Percentiles rank a stretch among this genome's conserved stretches.
Evolutionary conservation across 371 early-diverging fungal species (phyloP).

Genomic region (Smittium mucronatum): DNA sequence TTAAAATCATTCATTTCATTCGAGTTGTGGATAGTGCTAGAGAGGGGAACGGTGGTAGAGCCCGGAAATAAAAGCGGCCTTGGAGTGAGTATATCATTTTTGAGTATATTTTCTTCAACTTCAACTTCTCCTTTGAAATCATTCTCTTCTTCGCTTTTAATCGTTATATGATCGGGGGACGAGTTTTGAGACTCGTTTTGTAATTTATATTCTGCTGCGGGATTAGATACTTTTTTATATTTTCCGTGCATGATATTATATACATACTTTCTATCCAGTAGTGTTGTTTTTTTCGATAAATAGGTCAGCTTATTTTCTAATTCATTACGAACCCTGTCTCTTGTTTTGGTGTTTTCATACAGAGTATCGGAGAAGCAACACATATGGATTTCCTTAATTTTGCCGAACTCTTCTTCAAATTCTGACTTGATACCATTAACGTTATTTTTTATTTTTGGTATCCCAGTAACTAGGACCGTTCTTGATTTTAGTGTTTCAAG

Average conservation of each 20-base stretch:
- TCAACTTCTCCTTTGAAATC: too few species aligned
- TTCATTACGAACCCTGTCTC: slow-evolving; percentile 2
- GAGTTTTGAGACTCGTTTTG: too few species aligned
- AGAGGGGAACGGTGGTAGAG: too few species aligned
- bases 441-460: slow-evolving; percentile 5
- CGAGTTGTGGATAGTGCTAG: too few species aligned
- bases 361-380: neutral
- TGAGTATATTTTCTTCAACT: too few species aligned
- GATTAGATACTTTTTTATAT: neutral
- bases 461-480: slow-evolving; percentile 7
- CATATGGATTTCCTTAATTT: neutral
- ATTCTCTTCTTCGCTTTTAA: too few species aligned
- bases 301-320: slow-evolving; percentile 8
- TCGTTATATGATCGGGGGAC: too few species aligned
- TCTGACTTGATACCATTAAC: neutral
- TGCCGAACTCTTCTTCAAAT: neutral
- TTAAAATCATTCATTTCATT: too few species aligned
- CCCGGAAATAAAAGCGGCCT: too few species aligned
- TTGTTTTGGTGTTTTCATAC: neutral
- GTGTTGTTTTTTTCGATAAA: neutral
- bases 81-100: too few species aligned
- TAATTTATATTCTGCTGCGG: too few species aligned
- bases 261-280: slow-evolving; percentile 4
- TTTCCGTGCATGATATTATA: neutral
- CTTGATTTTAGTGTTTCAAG: neutral